phyloP scores from a whole-genome alignment of 2,329 filamentous ascomycete species.

The Macrophomina tecta region DNA sequence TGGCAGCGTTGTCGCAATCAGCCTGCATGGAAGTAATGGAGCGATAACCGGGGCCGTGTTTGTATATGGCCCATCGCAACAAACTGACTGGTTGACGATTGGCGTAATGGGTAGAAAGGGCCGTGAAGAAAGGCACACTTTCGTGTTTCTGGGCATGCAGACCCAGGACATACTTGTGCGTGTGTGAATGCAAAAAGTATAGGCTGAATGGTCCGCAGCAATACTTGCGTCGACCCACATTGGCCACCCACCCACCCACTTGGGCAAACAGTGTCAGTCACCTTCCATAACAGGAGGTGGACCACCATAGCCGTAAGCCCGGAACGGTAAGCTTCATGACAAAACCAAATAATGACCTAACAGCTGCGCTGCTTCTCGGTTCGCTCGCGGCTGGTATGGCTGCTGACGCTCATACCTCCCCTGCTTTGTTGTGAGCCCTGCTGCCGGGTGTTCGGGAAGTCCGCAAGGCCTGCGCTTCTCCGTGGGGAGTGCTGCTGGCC shows the following conservation, averaged over 20 bases:
- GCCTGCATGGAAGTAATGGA: not conserved
- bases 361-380: not conserved
- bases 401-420: not conserved
- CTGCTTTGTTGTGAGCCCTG: constrained; percentile 10
- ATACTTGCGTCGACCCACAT: constrained; percentile 9
- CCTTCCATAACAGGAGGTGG: constrained; percentile 14
- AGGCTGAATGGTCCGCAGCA: constrained; percentile 24
- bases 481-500: constrained; percentile 13
- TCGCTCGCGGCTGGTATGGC: not conserved
- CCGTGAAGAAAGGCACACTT: constrained; percentile 5
- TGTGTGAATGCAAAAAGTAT: not conserved
- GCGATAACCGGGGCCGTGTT: not conserved
- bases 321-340: not conserved
- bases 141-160: not conserved
- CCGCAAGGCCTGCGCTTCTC: constrained; percentile 7
- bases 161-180: not conserved
- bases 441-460: constrained; percentile 18
- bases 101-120: not conserved
- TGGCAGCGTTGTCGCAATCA: constrained; percentile 1
- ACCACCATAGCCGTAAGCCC: not conserved
- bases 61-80: not conserved
- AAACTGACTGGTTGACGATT: not conserved
- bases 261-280: constrained; percentile 3
- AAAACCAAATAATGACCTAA: not conserved
- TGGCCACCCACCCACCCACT: constrained; percentile 9